Evolutionary conservation across 2,329 filamentous ascomycete genomes (phyloP).

Genomic region (Niveomyces coronatus): DNA sequence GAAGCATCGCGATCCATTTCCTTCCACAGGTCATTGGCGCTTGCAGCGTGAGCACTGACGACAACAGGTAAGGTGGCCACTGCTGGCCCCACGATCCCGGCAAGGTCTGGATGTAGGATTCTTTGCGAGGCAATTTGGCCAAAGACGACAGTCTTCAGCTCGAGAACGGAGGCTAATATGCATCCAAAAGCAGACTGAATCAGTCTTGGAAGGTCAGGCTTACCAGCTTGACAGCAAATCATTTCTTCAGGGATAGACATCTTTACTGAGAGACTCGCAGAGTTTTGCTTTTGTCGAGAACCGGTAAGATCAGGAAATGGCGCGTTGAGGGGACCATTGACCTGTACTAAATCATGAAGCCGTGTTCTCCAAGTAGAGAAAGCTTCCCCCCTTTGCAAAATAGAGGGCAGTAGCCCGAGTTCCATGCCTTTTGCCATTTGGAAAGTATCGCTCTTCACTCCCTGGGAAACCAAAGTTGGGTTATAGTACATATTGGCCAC

Average conservation of each 20-base stretch:
- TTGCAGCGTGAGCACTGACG: conserved; percentile 11
- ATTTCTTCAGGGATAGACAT: too few species aligned
- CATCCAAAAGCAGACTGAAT: conserved; percentile 17
- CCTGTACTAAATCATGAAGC: conserved; percentile 9
- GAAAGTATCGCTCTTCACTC: conserved; percentile 10
- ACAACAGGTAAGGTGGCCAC: conserved; percentile 15
- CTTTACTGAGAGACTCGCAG: too few species aligned
- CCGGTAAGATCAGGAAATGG: conserved; percentile 16
- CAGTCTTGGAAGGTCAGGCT: conserved; percentile 10
- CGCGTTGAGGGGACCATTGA: conserved; percentile 13
- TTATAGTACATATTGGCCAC: conserved; percentile 11
- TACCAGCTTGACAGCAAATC: too few species aligned
- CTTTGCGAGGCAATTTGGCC: conserved; percentile 17
- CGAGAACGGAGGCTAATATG: conserved; percentile 14
- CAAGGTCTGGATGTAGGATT: conserved; percentile 15
- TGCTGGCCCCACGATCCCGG: conserved; percentile 15
- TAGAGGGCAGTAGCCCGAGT: conserved; percentile 15
- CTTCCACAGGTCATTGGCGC: conserved; percentile 10
- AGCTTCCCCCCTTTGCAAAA: conserved; percentile 13
- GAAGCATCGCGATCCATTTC: not conserved
- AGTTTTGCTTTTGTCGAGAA: conserved; percentile 15
- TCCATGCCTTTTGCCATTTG: conserved; percentile 14
- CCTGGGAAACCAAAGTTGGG: conserved; percentile 1
- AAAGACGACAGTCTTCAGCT: conserved; percentile 15
- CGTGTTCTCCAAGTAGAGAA: conserved; percentile 12